Evolutionary conservation across 129 eudicot species (phyloP).

Genomic region (Calendula officinalis): DNA sequence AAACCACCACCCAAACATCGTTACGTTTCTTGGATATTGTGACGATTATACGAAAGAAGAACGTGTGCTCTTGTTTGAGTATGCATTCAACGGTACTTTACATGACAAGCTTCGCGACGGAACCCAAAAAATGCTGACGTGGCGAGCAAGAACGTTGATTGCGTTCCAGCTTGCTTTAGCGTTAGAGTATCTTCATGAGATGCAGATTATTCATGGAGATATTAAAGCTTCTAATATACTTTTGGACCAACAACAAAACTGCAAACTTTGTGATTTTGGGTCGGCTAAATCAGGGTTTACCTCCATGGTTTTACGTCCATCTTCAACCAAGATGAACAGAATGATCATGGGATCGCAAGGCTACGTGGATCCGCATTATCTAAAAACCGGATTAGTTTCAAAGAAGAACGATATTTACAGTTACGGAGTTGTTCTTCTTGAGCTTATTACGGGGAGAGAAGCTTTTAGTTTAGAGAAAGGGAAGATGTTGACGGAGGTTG

Average conservation of each 20-base stretch:
- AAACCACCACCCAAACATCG: slow-evolving; percentile 61
- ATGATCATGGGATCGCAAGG: slow-evolving; percentile 82
- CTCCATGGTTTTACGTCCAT: slow-evolving; percentile 35
- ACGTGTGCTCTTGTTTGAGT: slow-evolving; percentile 67
- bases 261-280: slow-evolving; percentile 77
- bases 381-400: slow-evolving; percentile 67
- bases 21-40: slow-evolving; percentile 58
- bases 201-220: slow-evolving; percentile 77
- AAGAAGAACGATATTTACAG: slow-evolving; percentile 72
- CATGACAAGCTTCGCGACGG: slow-evolving; percentile 57
- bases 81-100: slow-evolving; percentile 57
- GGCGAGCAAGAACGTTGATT: slow-evolving; percentile 50
- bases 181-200: slow-evolving; percentile 58
- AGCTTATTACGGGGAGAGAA: slow-evolving; percentile 64
- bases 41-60: slow-evolving; percentile 46
- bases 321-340: slow-evolving; percentile 21
- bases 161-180: slow-evolving; percentile 71
- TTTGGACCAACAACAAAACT: slow-evolving; percentile 44
- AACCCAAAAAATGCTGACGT: slow-evolving; percentile 23
- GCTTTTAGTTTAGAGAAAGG: slow-evolving; percentile 43
- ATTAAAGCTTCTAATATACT: slow-evolving; percentile 74
- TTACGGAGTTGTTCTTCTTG: slow-evolving; percentile 65
- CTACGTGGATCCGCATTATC: slow-evolving; percentile 71
- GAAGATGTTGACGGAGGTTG: slow-evolving; percentile 34
- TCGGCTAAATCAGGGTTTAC: slow-evolving; percentile 57